phyloP scores from a whole-genome alignment of 306 rosid species.

The Gastrolobium villosum region DNA sequence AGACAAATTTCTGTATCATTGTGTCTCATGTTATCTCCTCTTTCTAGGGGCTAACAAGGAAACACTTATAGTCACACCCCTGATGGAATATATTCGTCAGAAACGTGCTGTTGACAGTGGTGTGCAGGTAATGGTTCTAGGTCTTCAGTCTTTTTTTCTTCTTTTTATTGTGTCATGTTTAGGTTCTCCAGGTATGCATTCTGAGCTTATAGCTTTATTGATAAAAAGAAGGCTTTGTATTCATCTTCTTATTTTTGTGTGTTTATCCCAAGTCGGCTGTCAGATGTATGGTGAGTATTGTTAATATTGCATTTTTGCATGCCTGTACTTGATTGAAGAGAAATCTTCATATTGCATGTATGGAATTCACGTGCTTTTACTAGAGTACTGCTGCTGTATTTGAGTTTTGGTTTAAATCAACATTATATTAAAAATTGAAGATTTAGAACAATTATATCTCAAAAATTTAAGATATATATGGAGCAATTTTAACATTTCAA shows the following conservation, averaged over 20 bases:
- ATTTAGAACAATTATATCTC: background rate
- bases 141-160: background rate
- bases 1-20: conserved; percentile 28
- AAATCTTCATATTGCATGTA: background rate
- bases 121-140: conserved; percentile 66
- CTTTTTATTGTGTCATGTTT: background rate
- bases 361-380: background rate
- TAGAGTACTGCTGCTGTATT: conserved; percentile 5
- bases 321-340: background rate
- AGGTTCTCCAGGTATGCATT: background rate
- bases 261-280: background rate
- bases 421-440: conserved; percentile 4
- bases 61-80: conserved; percentile 79
- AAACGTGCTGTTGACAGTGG: conserved; percentile 75
- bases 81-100: conserved; percentile 93
- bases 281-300: background rate
- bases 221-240: background rate
- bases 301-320: background rate
- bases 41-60: conserved; percentile 81
- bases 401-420: conserved; percentile 7
- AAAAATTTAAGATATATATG: background rate
- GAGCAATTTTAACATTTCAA: conserved; percentile 7
- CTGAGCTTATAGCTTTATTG: background rate
- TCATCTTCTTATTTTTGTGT: background rate
- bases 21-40: conserved; percentile 30